Conservation (phyloP, 2,329 filamentous ascomycete species). For the Claviceps quebecensis region DNA sequence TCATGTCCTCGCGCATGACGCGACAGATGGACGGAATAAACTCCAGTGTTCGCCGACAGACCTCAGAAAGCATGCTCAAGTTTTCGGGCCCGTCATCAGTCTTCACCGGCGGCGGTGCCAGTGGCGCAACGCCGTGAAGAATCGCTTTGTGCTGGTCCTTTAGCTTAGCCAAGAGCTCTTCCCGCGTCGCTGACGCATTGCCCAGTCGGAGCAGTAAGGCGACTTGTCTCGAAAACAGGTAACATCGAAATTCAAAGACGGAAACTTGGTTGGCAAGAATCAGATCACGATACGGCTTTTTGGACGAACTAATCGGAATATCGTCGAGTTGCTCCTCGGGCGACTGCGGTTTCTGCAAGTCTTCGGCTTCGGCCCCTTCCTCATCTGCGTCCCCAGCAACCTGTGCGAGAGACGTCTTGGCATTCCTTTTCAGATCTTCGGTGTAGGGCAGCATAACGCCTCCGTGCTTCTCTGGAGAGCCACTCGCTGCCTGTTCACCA, state of each 20-base stretch:
- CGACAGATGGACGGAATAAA: slow-evolving; percentile 73
- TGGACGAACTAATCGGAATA: slow-evolving; percentile 47
- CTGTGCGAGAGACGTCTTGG: slow-evolving; percentile 35
- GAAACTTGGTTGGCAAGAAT: slow-evolving; percentile 94
- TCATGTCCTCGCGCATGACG: slow-evolving; percentile 64
- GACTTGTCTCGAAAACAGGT: slow-evolving; percentile 84
- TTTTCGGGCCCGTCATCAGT: slow-evolving; percentile 55
- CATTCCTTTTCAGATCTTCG: slow-evolving; percentile 52
- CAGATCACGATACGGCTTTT: slow-evolving; percentile 77
- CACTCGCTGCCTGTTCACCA: slow-evolving; percentile 51
- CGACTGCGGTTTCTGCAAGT: slow-evolving; percentile 33
- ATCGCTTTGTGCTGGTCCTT: slow-evolving; percentile 47
- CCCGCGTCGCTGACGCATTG: slow-evolving; percentile 52
- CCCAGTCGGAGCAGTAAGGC: slow-evolving; percentile 68
- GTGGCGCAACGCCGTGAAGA: slow-evolving; percentile 41
- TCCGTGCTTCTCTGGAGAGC: slow-evolving; percentile 49
- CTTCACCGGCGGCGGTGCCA: slow-evolving; percentile 30
- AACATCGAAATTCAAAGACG: slow-evolving; percentile 86
- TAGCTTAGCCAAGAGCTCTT: slow-evolving; percentile 47
- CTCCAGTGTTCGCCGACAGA: slow-evolving; percentile 67
- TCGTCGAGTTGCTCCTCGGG: slow-evolving; percentile 33
- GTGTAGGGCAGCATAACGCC: slow-evolving; percentile 61
- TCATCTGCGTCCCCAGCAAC: slow-evolving; percentile 16
- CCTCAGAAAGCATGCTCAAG: slow-evolving; percentile 65
- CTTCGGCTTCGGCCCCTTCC: slow-evolving; percentile 33